A percentile compares a stretch with the other conserved stretches of the same genome.
phyloP scores from a whole-genome alignment of 23 red algal genomes.

The Gracilaria domingensis region DNA sequence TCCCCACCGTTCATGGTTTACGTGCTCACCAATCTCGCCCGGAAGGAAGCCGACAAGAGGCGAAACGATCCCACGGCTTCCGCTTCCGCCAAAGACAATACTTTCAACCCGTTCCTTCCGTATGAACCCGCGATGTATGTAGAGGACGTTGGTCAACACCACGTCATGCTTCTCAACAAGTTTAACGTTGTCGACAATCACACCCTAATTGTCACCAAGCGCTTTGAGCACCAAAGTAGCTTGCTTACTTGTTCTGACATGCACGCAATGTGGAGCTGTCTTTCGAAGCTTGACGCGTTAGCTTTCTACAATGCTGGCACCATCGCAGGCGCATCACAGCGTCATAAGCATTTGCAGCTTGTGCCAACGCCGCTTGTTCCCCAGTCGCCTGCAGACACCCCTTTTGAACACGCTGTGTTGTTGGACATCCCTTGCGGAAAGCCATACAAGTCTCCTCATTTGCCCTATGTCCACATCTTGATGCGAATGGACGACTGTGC shows the following conservation, averaged over 20 bases:
- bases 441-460: background rate
- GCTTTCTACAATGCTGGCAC: constrained; percentile 91
- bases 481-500: constrained; percentile 32
- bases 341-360: constrained; percentile 92
- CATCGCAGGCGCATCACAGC: constrained; percentile 84
- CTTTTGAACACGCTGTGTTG: background rate
- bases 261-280: constrained; percentile 56
- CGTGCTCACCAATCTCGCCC: constrained; percentile 21
- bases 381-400: background rate
- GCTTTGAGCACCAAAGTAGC: constrained; percentile 58
- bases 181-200: constrained; percentile 80
- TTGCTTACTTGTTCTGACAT: constrained; percentile 74
- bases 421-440: background rate
- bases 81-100: background rate
- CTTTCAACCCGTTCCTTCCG: constrained; percentile 88
- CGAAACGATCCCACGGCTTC: background rate
- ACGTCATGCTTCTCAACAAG: constrained; percentile 94
- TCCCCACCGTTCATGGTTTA: constrained; percentile 36
- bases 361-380: constrained; percentile 48
- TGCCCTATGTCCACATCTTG: constrained; percentile 38
- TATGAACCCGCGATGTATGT: constrained; percentile 87
- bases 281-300: constrained; percentile 51
- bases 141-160: constrained; percentile 53
- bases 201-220: constrained; percentile 79
- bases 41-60: background rate